Conservation (phyloP, 139 green algal species). For the Chlamydomonas sp. region DNA sequence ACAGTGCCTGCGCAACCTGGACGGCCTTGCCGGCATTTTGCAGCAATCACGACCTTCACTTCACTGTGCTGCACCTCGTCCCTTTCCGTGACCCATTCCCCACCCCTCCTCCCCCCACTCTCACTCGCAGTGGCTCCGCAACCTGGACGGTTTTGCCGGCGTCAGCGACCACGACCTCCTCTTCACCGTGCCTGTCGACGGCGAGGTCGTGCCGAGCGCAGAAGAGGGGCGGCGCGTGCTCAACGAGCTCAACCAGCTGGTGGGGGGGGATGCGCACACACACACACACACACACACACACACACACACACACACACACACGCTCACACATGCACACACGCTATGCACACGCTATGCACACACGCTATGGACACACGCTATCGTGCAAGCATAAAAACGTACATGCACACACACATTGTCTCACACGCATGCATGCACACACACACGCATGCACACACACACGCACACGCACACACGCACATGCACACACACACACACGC, state of each 20-base stretch:
- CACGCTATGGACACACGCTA: no score
- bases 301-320: no score
- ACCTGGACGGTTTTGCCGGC: constrained; percentile 32
- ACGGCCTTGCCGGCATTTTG: neutral
- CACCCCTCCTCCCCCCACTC: no score
- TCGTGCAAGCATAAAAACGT: neutral
- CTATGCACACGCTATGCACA: no score
- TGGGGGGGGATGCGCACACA: neutral
- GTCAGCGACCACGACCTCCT: constrained; percentile 78
- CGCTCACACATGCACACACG: no score
- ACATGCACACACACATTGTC: constrained; percentile 6
- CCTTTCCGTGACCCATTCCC: neutral
- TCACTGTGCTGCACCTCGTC: neutral
- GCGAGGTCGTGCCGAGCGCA: constrained; percentile 5
- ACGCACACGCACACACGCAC: neutral
- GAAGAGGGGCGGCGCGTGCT: constrained; percentile 13
- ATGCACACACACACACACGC: neutral
- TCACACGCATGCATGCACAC: neutral
- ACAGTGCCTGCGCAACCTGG: no score
- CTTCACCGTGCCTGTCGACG: constrained; percentile 47
- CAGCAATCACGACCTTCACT: neutral
- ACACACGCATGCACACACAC: constrained; percentile 5
- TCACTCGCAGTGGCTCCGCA: neutral
- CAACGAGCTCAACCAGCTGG: neutral
- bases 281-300: neutral